Base-by-base conservation (phyloP, 2,329 filamentous ascomycete genomes). In the Davidsoniella australis region DNA sequence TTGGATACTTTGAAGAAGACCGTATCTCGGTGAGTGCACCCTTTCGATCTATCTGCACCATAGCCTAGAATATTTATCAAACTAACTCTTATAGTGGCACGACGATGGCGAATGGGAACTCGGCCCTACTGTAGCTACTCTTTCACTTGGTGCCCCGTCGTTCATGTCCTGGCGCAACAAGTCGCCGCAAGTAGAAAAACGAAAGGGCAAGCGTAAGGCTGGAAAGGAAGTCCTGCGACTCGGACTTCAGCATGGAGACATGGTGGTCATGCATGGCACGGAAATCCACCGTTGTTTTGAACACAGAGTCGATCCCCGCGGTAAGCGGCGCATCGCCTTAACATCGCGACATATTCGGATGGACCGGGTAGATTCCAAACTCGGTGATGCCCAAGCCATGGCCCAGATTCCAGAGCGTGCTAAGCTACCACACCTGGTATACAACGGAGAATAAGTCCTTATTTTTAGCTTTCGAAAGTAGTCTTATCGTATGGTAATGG, bases 91-190 rank as follows among this genome's bases (percentile, higher is more conserved):
- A n/a, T 38, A 76, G 65, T 79, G 72, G 55, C 78, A 83, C 52
- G 78, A 82, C 51, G 80, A 83, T 55, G 79, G 79, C 4, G 79
- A 83, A 57, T 63, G 62, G 8, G 73, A 75, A 3, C 64, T 82
- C 0, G 78, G 78, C 0, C 73, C 76, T 0, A 76, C 72, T 0
- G 75, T 82, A 5, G 75, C 76, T 0, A 78, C 77, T 0, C 62
- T 78, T 5, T 78, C 75, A 1, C 64, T 82, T 0, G 78, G 78
- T 1, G 70, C 68, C 0, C 68, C 71, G 0, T 72, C 76, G 0
- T 63, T 62, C 0, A 82, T 82, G 78, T 60, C 61, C 2, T 69
- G 80, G 55, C 66, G 73, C 1, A 67, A 73, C 48, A 82, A 82
- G 60, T 55, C 56, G 5, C 63, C 59, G 14, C 57, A 7, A 60